Base-by-base conservation (phyloP, 805 yeast genomes). In the Saccharomycopsis malanga region DNA sequence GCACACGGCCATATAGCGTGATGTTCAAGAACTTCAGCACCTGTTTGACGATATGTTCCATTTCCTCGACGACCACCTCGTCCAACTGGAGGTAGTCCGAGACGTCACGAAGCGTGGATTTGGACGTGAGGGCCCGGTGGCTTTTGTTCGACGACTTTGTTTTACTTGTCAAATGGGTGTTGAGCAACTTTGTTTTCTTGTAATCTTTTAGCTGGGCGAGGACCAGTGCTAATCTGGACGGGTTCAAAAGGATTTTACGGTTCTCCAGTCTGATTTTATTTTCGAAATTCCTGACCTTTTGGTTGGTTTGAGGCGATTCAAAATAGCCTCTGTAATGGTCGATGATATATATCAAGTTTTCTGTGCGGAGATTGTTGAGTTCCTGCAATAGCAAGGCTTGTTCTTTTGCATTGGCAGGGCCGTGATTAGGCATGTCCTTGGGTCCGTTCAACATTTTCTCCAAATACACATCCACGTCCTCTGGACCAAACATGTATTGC, bases 41-140 rank as follows among this genome's bases (percentile, higher is more conserved):
- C 22, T 39, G 32, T 39, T 49, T 49, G 4, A 49, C 34, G 5
- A 39, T 34, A 3, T 29, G n/a, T 22, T 49, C 49, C 9, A 49
- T 42, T 21, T 41, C 46, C 20, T 42, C 47, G 17, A 49, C 35
- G n/a, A 49, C 24, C 14, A 23, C n/a, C n/a, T 14, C 30, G 35
- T 45, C 47, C 9, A 49, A 23, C n/a, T 38, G 32, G 6, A 48
- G 34, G 10, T 25, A 38, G 30, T 43, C 47, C 5, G 45, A 23
- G 27, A 43, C 14, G 21, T 48, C 47, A 12, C 20, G 20, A 14
- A 43, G 20, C 14, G 46, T 43, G 4, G 47, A 30, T 24, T 35
- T 32, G 12, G 46, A 25, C 20, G 41, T 39, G 7, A 40, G 34
- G 4, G 42, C 46, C 12, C 44, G 23, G 27, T 48, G 43, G 3